A percentile compares a stretch with the other conserved stretches of the same genome.
Conservation (phyloP, 306 rosid species). For the Lathyrus oleraceus region DNA sequence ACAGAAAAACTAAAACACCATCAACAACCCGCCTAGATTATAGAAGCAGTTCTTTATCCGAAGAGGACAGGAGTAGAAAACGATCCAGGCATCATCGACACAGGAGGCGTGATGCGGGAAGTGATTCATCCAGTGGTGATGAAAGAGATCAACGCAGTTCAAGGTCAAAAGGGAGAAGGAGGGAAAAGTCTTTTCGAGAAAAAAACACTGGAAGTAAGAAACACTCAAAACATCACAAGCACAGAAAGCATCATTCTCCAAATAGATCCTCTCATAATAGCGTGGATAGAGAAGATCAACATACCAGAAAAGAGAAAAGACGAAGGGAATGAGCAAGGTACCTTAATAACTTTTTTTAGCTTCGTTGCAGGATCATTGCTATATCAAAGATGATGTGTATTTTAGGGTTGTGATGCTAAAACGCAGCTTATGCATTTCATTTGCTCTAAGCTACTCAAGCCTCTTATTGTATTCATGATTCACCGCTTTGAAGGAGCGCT, state of each 20-base stretch:
- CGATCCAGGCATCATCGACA: slow-evolving; percentile 53
- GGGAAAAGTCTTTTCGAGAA: slow-evolving; percentile 65
- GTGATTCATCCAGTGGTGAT: slow-evolving; percentile 59
- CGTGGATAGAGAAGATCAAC: slow-evolving; percentile 46
- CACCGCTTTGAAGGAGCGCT: slow-evolving; percentile 18
- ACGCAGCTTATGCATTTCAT: slow-evolving; percentile 13
- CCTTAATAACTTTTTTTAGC: slow-evolving; percentile 1
- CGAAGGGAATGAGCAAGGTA: slow-evolving; percentile 48
- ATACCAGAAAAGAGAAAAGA: slow-evolving; percentile 55
- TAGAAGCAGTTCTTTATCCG: slow-evolving; percentile 54
- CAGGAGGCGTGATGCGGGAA: slow-evolving; percentile 53
- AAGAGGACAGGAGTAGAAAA: slow-evolving; percentile 69
- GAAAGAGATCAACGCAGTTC: slow-evolving; percentile 47
- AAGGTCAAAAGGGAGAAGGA: slow-evolving; percentile 56
- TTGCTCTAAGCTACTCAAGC: slow-evolving; percentile 14
- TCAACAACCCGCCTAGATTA: slow-evolving; percentile 37
- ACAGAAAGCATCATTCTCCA: slow-evolving; percentile 58
- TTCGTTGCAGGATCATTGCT: slow-evolving; percentile 1
- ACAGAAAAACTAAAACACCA: slow-evolving; percentile 46
- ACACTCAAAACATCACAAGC: slow-evolving; percentile 65
- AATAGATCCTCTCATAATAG: slow-evolving; percentile 47
- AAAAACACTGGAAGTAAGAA: slow-evolving; percentile 58
- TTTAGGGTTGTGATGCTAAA: slow-evolving; percentile 26
- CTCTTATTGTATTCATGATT: background rate
- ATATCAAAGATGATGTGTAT: slow-evolving; percentile 13